These are phyloP conservation scores for Amanita subjunquillea DNA, from an alignment of 768 basidiomycete genomes.

Conservation along the genomic window DNA sequence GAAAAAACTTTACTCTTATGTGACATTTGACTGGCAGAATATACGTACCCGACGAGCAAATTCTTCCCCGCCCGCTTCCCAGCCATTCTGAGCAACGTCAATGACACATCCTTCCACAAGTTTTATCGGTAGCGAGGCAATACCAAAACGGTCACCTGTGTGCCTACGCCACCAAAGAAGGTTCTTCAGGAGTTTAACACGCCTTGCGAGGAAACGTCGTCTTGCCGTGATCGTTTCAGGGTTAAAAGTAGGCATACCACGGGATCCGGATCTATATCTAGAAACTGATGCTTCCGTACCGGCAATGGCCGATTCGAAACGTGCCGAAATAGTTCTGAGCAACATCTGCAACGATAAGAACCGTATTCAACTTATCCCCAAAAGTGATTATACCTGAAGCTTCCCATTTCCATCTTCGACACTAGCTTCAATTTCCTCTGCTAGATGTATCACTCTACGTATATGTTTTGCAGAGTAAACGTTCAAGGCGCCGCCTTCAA, in stretches of 20 bases:
- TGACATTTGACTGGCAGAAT: neutral
- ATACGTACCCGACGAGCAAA: slow-evolving; percentile 45
- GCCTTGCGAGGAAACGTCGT: slow-evolving; percentile 52
- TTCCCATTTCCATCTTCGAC: slow-evolving; percentile 54
- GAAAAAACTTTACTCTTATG: neutral
- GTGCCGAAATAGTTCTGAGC: slow-evolving; percentile 37
- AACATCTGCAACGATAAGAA: slow-evolving; percentile 32
- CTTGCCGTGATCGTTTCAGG: slow-evolving; percentile 69
- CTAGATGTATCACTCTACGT: slow-evolving; percentile 56
- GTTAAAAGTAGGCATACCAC: slow-evolving; percentile 44
- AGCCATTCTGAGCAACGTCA: slow-evolving; percentile 62
- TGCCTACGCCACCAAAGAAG: slow-evolving; percentile 71
- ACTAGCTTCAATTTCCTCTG: slow-evolving; percentile 73
- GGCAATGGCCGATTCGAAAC: slow-evolving; percentile 48
- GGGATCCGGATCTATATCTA: slow-evolving; percentile 32
- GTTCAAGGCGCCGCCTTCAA: slow-evolving; percentile 78
- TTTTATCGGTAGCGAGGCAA: slow-evolving; percentile 42
- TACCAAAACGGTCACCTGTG: slow-evolving; percentile 45
- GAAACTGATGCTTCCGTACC: slow-evolving; percentile 38
- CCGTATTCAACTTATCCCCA: neutral
- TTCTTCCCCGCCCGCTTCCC: slow-evolving; percentile 82
- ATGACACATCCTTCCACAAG: slow-evolving; percentile 52
- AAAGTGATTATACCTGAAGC: slow-evolving; percentile 40
- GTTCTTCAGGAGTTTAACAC: slow-evolving; percentile 65
- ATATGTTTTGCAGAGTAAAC: slow-evolving; percentile 64